A percentile compares a stretch with the other conserved stretches of the same genome.
Conservation (phyloP, 1,284 basidiomycete species). For the Pyrrhoderma lamaoense region DNA sequence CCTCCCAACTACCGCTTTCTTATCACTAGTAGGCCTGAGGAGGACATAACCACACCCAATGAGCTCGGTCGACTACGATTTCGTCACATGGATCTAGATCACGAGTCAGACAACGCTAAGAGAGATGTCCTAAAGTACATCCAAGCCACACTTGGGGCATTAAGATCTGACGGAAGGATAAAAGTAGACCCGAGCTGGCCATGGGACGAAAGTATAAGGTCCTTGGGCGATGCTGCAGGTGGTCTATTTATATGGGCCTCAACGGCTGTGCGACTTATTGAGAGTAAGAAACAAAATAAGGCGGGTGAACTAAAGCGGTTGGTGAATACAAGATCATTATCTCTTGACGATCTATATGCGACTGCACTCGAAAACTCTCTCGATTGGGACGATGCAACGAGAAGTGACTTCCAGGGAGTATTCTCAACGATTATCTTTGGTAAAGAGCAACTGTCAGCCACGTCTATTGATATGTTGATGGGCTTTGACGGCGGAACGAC, state of each 20-base stretch:
- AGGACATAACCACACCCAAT: too few species aligned
- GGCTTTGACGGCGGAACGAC: neutral
- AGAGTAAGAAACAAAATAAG: too few species aligned
- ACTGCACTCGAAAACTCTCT: neutral
- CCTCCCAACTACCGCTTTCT: slow-evolving; percentile 1
- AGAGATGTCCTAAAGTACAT: too few species aligned
- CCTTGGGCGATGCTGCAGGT: slow-evolving; percentile 21
- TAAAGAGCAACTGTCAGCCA: neutral
- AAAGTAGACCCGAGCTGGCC: neutral
- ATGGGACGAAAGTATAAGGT: slow-evolving; percentile 16
- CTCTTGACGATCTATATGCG: neutral
- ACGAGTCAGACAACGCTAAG: too few species aligned
- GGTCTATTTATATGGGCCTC: slow-evolving; percentile 27
- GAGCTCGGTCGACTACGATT: too few species aligned
- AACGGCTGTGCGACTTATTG: slow-evolving; percentile 23
- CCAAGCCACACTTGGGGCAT: too few species aligned
- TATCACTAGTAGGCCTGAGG: neutral
- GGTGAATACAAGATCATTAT: neutral
- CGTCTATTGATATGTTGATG: neutral
- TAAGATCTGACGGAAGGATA: too few species aligned
- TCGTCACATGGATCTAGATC: too few species aligned
- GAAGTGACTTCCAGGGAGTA: neutral
- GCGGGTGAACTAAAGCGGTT: neutral
- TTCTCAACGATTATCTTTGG: neutral
- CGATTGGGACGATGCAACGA: neutral